Base-by-base conservation (phyloP, 2,329 filamentous ascomycete species). In the Ceratocystis cubensis region DNA sequence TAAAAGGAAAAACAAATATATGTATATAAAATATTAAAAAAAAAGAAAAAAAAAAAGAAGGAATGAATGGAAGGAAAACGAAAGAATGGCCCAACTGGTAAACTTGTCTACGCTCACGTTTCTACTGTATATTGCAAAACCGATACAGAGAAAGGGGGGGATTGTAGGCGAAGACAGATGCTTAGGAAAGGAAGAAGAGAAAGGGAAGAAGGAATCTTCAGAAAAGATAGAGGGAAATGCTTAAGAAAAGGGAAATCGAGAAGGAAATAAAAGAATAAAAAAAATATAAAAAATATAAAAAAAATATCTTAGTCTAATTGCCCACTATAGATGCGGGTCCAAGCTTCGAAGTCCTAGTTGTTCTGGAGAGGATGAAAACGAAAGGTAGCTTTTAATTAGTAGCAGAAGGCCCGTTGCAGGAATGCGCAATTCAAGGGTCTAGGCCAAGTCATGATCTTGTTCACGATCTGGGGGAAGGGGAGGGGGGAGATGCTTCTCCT, bases 101-200 rank as follows among this genome's bases (percentile, higher is more conserved):
- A 50, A 50, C 41, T 30, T 63, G 61, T 57, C 50, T 28, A 57
- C 50, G 65, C 59, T 30, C 65, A 45, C 50, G 59, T 20, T 30
- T 67, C 62, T 61, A 44, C 66, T 67, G 63, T 67, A 65, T 67
- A 67, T 67, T 67, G 63, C 61, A 67, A 65, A 65, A 65, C 56
- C 63, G 67, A 69, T 67, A 65, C 61, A 67, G 63, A 56, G 41
- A 63, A 62, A 61, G 61, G 25, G 57, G 61, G 61, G 46, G 45
- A 48, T 61, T 50, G 50, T 25, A 50, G 57, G 59, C 22, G 45
- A 61, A 61, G 59, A 56, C 30, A 57, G 53, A 68, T 65, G 56
- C 66, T 65, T 65, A 30, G 50, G 50, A 57, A 53, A 28, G 53
- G 28, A 41, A 59, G 15, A 28, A 64, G 45, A 41, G 56, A 61